Conservation (phyloP, 306 rosid species). For the Citrullus mucosospermus region DNA sequence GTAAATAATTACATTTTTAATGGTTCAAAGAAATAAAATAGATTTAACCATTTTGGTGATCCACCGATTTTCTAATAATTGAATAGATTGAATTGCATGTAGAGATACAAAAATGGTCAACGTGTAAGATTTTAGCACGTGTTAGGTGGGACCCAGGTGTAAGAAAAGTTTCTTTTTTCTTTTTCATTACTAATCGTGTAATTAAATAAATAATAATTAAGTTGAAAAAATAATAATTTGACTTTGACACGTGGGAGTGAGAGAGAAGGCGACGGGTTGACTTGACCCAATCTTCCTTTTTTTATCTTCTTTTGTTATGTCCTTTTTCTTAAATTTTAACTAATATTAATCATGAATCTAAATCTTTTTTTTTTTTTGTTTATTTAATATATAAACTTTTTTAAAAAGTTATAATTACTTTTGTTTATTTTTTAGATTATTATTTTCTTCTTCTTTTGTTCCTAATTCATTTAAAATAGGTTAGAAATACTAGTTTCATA, state of each 20-base stretch:
- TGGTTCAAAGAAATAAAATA: too few species aligned
- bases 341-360: too few species aligned
- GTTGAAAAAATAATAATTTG: not conserved
- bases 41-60: too few species aligned
- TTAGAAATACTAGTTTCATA: too few species aligned
- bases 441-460: too few species aligned
- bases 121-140: not conserved
- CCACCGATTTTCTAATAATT: not conserved
- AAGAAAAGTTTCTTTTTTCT: not conserved
- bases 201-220: not conserved
- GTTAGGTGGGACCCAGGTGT: not conserved
- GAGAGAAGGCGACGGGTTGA: constrained; percentile 21
- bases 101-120: not conserved
- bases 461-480: too few species aligned
- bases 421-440: too few species aligned
- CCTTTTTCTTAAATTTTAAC: not conserved
- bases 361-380: too few species aligned
- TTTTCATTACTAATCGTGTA: too few species aligned
- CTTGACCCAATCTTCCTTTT: not conserved
- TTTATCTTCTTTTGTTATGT: not conserved
- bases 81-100: not conserved
- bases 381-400: too few species aligned
- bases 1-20: too few species aligned
- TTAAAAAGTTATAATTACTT: too few species aligned
- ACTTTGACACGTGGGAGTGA: constrained; percentile 5